Percentiles rank a stretch among this genome's conserved stretches.
These are phyloP conservation scores for Fusarium sp. DNA, from an alignment of 2,329 filamentous ascomycete genomes.

Conservation along the genomic window DNA sequence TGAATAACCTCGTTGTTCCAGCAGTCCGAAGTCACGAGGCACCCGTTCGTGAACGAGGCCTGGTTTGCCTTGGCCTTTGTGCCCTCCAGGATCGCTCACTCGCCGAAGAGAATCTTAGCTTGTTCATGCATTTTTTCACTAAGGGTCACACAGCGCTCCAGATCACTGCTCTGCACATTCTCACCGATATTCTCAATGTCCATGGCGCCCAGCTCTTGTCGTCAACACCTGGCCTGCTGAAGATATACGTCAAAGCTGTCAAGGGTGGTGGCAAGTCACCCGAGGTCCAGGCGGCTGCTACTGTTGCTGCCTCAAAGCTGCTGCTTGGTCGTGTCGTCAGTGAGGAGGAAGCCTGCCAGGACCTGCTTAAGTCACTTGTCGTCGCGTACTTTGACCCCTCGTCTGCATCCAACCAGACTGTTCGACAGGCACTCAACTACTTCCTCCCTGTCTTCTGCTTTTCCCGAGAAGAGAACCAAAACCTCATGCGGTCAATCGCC, in stretches of 20 bases:
- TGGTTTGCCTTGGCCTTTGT: conserved; percentile 90
- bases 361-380: conserved; percentile 85
- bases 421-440: conserved; percentile 89
- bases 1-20: conserved; percentile 96
- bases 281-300: conserved; percentile 82
- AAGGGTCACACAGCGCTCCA: conserved; percentile 92
- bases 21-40: conserved; percentile 94
- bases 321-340: conserved; percentile 82
- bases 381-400: conserved; percentile 90
- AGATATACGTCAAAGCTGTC: conserved; percentile 85
- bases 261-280: conserved; percentile 74
- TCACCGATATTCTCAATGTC: conserved; percentile 91
- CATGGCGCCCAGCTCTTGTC: conserved; percentile 83
- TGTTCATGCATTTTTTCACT: conserved; percentile 96
- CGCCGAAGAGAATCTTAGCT: conserved; percentile 87
- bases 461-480: conserved; percentile 82
- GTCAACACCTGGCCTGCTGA: conserved; percentile 75
- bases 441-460: conserved; percentile 96
- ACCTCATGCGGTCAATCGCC: conserved; percentile 79
- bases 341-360: conserved; percentile 71
- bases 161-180: conserved; percentile 87
- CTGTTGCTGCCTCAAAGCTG: conserved; percentile 84
- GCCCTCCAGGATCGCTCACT: conserved; percentile 91
- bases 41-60: conserved; percentile 87
- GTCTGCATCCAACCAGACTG: conserved; percentile 79